phyloP scores from a whole-genome alignment of 148 eudicot species.

The Rhododendron kiyosumense region DNA sequence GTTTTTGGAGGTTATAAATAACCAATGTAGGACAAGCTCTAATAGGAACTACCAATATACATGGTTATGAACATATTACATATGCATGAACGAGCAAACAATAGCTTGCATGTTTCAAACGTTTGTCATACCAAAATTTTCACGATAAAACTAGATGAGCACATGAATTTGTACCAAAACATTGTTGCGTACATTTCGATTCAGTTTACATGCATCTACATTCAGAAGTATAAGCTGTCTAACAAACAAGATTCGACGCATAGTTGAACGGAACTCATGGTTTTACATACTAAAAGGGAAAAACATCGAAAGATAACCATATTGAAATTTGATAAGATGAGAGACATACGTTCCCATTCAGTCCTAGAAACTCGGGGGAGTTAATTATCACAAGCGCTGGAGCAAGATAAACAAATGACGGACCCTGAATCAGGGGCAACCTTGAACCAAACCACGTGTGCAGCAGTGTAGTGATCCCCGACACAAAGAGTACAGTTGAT shows the following conservation, averaged over 20 bases:
- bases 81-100: background rate
- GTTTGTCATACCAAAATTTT: background rate
- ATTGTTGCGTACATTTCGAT: background rate
- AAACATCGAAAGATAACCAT: background rate
- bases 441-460: slow-evolving; percentile 84
- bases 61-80: background rate
- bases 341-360: slow-evolving; percentile 25
- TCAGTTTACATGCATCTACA: background rate
- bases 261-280: background rate
- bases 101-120: background rate
- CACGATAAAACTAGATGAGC: background rate
- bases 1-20: background rate
- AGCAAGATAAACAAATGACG: slow-evolving; percentile 57
- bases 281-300: background rate
- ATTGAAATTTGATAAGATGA: background rate
- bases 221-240: background rate
- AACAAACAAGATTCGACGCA: background rate
- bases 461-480: slow-evolving; percentile 86
- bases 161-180: background rate
- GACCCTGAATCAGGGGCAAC: slow-evolving; percentile 94
- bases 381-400: slow-evolving; percentile 20
- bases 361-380: slow-evolving; percentile 82
- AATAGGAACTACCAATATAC: background rate
- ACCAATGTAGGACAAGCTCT: no score
- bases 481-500: slow-evolving; percentile 81